phyloP scores from a whole-genome alignment of 1,139 yeast genomes.

The Saccharomyces hybrid region DNA sequence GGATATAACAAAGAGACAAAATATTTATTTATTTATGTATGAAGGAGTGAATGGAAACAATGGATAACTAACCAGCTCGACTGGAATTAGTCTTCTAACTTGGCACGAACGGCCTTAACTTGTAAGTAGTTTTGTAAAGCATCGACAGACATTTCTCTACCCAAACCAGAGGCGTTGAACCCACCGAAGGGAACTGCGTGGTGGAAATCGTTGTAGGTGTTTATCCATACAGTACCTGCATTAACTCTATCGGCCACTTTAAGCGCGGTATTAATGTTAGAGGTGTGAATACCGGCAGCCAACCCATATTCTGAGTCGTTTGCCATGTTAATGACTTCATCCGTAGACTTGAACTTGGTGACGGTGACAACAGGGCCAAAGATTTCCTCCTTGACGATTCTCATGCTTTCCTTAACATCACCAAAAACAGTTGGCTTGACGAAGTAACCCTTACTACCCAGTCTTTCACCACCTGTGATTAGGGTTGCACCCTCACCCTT shows the following conservation, averaged over 20 bases:
- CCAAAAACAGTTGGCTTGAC: constrained; percentile 64
- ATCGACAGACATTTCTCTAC: constrained; percentile 61
- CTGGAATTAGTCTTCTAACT: constrained; percentile 12
- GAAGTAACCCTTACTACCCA: constrained; percentile 52
- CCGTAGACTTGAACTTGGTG: constrained; percentile 46
- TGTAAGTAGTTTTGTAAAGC: constrained; percentile 56
- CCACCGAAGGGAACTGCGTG: constrained; percentile 47
- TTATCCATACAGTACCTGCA: constrained; percentile 51
- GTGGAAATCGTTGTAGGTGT: constrained; percentile 56
- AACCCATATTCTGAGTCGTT: constrained; percentile 53
- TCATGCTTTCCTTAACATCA: constrained; percentile 54
- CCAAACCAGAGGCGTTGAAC: constrained; percentile 55
- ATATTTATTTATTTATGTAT: neutral
- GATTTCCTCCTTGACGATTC: constrained; percentile 61
- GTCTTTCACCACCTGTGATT: constrained; percentile 53
- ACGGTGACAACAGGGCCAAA: constrained; percentile 59
- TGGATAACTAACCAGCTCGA: too few species aligned
- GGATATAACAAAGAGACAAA: neutral
- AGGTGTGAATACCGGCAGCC: constrained; percentile 58
- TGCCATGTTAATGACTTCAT: constrained; percentile 47
- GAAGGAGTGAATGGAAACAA: too few species aligned
- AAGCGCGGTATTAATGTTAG: constrained; percentile 39
- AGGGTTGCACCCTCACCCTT: constrained; percentile 52
- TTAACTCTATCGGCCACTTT: constrained; percentile 45
- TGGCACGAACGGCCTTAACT: constrained; percentile 51